Base-by-base conservation (phyloP, 805 yeast genomes). In the Candida fluviatilis region DNA sequence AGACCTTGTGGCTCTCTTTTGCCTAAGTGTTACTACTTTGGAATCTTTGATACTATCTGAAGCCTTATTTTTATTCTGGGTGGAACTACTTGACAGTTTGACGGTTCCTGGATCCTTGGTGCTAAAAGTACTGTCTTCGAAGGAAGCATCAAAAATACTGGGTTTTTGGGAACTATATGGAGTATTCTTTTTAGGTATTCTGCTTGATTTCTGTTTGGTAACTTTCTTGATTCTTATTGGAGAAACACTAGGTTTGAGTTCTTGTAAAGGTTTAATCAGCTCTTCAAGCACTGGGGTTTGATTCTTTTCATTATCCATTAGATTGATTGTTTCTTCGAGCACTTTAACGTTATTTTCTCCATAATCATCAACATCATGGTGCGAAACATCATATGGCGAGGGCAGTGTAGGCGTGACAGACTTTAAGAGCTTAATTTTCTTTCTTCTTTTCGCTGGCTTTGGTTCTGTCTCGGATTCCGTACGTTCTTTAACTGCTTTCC, bases 71-170 rank as follows among this genome's bases (percentile, higher is more conserved):
- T n/a, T n/a, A n/a, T n/a, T n/a, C n/a, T n/a, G n/a, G n/a, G n/a
- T n/a, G n/a, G n/a, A n/a, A n/a, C n/a, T n/a, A n/a, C n/a, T n/a
- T n/a, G n/a, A n/a, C n/a, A n/a, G n/a, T n/a, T n/a, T n/a, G n/a
- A 11, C 12, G 19, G 2, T 26, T 13, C 18, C 33, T 10, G 10
- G 18, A n/a, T n/a, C n/a, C n/a, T n/a, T n/a, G 25, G 7, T 23
- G 25, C 11, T 26, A 12, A 26, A 26, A 10, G 16, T 13, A 23
- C 25, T 26, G 8, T 23, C 36, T 11, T 45, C 48, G 19, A 45
- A 39, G 3, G 48, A 45, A 7, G 21, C 37, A 29, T 45, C 48
- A 25, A 45, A 40, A 13, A 45, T 45, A 29, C 37, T 42, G 6
- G 38, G 37, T 13, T 32, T 23, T 14, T 25, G 13, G 15, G 27